Base-by-base conservation (phyloP, 179 eudicot species). In the Silene coronaria region DNA sequence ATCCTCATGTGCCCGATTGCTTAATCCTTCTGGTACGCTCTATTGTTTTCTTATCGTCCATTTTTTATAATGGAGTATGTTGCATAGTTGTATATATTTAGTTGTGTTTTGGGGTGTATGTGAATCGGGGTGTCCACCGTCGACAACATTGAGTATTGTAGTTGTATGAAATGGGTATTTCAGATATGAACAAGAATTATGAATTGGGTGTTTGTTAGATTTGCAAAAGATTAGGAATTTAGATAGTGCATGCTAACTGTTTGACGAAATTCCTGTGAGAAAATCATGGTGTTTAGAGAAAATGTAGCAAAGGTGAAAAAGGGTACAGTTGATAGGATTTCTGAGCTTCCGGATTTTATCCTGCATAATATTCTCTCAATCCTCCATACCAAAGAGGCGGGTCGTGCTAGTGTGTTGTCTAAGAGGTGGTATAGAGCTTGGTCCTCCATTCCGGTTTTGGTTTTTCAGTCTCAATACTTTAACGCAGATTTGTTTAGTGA, bases 391-490 rank as follows among this genome's bases (percentile, higher is more conserved):
- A 70, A 70, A 70, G 73, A 48, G 22, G 61, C 73, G 23, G 14
- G 60, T 70, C 60, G 38, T 12, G 61, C 61, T 13, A 51, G 61
- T 61, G 12, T 48, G 0, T 26, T 70, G 73, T 70, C 73, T 27
- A 70, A 70, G 59, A 51, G 36, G 12, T 70, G 73, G 73, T 70
- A 48, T 17, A 38, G 6, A 17, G 61, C 61, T 14, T 70, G 73
- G 73, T 70, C 38, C 26, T 70, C 73, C 13, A 48, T 26, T 3
- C 73, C 61, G 0, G 61, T 51, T 48, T 27, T 70, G 61, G 12
- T 48, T 70, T 68, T 68, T 27, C 61, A 51, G 61, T 22, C 4
- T 48, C 12, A 2, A 14, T 48, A 48, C 14, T 70, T 70, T 9
- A 1, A 1, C 11, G 4, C 14, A 28, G 5, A 1, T 42, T 0